Conservation (phyloP, 2,329 filamentous ascomycete genomes). For the Mycosphaerella sp. region DNA sequence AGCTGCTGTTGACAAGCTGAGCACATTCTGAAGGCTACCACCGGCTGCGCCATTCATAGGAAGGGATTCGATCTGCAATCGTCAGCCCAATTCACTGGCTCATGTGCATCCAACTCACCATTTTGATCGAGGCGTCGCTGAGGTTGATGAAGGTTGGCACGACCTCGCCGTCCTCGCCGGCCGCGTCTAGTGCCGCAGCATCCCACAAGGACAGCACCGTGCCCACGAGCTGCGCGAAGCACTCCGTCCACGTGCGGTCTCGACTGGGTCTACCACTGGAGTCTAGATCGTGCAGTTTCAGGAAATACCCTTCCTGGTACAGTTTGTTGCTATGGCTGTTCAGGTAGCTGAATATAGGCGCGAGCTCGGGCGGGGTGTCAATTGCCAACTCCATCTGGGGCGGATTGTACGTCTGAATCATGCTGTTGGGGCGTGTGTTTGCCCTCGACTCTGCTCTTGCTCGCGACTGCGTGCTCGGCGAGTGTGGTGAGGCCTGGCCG, state of each 20-base stretch:
- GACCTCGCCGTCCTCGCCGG: constrained; percentile 77
- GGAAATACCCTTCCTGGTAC: constrained; percentile 95
- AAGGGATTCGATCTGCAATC: constrained; percentile 57
- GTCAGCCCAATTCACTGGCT: constrained; percentile 3
- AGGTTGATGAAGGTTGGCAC: constrained; percentile 92
- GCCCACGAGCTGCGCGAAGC: constrained; percentile 92
- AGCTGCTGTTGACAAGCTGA: constrained; percentile 91
- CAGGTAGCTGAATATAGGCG: constrained; percentile 87
- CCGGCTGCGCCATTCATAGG: constrained; percentile 72
- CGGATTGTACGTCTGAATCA: constrained; percentile 79
- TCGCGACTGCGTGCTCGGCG: constrained; percentile 35
- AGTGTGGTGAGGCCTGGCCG: constrained; percentile 35
- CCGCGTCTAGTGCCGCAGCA: constrained; percentile 80
- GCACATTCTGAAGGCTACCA: constrained; percentile 83
- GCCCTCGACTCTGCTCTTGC: constrained; percentile 45
- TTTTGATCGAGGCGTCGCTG: constrained; percentile 95
- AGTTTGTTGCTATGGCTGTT: constrained; percentile 95
- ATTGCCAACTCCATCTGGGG: constrained; percentile 76
- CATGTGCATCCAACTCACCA: constrained; percentile 54
- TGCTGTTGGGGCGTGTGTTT: constrained; percentile 69
- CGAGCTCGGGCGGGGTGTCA: constrained; percentile 85
- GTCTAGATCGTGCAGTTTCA: constrained; percentile 94
- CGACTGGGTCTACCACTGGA: constrained; percentile 77
- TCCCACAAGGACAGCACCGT: constrained; percentile 96
- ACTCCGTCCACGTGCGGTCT: constrained; percentile 90